These are phyloP conservation scores for Pholiota microspora DNA, from an alignment of 768 basidiomycete genomes.

Conservation along the genomic window DNA sequence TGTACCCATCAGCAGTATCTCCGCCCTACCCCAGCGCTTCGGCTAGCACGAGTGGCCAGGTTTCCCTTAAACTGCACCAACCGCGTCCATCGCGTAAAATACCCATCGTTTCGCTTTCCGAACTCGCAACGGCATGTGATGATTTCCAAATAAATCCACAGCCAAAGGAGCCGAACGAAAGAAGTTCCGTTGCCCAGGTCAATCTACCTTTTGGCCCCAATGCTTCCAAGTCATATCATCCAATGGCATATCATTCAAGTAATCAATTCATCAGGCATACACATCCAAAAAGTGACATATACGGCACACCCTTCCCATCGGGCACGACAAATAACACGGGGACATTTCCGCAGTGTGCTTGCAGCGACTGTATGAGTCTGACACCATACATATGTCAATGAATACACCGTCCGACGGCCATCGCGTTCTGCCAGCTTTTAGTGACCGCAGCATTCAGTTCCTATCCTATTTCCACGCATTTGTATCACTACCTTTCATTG, in stretches of 20 bases:
- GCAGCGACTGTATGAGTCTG: conserved; percentile 40
- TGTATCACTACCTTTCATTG: conserved; percentile 8
- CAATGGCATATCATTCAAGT: conserved; percentile 14
- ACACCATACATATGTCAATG: conserved; percentile 27
- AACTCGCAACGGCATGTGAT: conserved; percentile 39
- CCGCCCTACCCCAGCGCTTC: conserved; percentile 19
- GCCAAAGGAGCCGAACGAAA: conserved; percentile 11
- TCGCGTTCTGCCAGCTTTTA: conserved; percentile 9
- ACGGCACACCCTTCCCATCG: conserved; percentile 10
- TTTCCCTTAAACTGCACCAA: conserved; percentile 39
- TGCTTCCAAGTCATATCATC: conserved; percentile 19
- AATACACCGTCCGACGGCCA: conserved; percentile 3
- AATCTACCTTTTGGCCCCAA: conserved; percentile 17
- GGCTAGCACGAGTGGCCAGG: conserved; percentile 12
- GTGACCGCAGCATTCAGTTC: conserved; percentile 5
- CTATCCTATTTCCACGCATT: conserved; percentile 5
- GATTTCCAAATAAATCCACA: conserved; percentile 18
- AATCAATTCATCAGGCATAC: conserved; percentile 11
- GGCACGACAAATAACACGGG: conserved; percentile 8
- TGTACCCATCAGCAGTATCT: conserved; percentile 13
- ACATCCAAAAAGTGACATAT: conserved; percentile 13
- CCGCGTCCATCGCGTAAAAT: conserved; percentile 45
- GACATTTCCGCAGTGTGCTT: conserved; percentile 27
- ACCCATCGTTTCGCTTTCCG: conserved; percentile 41
- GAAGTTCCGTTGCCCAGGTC: conserved; percentile 5